A percentile compares a stretch with the other conserved stretches of the same genome.
Evolutionary conservation across 257 asterid genomes (phyloP).

Genomic region (Leptodermis oblonga): DNA sequence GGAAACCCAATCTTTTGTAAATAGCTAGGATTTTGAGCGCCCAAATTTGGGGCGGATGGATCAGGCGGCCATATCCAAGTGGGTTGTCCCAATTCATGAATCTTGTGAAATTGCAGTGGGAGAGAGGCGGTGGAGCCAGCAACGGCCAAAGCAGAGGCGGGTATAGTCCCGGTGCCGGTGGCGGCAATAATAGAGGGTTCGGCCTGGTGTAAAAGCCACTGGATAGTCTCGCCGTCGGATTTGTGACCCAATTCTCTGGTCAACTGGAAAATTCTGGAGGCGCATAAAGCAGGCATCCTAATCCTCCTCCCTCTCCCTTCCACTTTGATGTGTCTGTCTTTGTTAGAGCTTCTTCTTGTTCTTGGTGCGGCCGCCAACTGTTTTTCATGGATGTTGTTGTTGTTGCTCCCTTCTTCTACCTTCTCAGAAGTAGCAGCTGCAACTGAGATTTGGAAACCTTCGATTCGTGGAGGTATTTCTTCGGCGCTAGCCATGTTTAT

Average conservation of each 20-base stretch:
- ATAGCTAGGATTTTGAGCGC: neutral
- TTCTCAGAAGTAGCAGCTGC: slow-evolving; percentile 37
- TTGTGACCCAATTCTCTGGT: slow-evolving; percentile 63
- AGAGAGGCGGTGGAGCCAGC: slow-evolving; percentile 49
- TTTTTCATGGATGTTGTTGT: slow-evolving; percentile 25
- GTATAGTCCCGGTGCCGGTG: slow-evolving; percentile 65
- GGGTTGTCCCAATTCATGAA: slow-evolving; percentile 35
- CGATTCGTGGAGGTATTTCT: slow-evolving; percentile 30
- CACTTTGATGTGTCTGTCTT: slow-evolving; percentile 66
- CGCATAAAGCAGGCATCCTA: slow-evolving; percentile 63
- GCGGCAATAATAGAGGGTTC: slow-evolving; percentile 70
- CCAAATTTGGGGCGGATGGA: neutral
- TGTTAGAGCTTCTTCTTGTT: slow-evolving; percentile 50
- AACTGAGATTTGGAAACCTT: slow-evolving; percentile 36
- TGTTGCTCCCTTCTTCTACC: slow-evolving; percentile 1
- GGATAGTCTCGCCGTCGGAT: slow-evolving; percentile 70
- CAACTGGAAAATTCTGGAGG: slow-evolving; percentile 65
- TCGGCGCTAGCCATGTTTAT: slow-evolving; percentile 16
- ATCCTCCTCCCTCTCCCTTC: slow-evolving; percentile 72
- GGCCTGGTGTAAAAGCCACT: slow-evolving; percentile 70
- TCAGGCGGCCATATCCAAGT: neutral
- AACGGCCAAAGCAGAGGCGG: slow-evolving; percentile 50
- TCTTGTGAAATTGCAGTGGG: slow-evolving; percentile 51
- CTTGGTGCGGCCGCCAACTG: slow-evolving; percentile 48
- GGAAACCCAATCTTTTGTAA: neutral